phyloP scores from a whole-genome alignment of 768 basidiomycete species.

The Termitomyces sp. region DNA sequence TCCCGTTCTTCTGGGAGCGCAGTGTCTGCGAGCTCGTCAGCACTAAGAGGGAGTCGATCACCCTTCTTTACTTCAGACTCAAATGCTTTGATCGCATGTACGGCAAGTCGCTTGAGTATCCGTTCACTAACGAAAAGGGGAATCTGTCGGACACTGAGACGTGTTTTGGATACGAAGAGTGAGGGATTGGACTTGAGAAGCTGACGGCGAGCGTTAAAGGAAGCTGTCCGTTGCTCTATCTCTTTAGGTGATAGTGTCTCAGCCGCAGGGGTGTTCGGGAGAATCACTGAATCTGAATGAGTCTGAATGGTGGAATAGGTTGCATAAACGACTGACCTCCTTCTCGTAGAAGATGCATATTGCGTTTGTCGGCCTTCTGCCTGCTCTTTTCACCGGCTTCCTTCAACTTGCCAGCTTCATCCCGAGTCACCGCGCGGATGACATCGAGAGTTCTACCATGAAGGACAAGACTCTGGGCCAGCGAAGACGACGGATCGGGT shows the following conservation, averaged over 20 bases:
- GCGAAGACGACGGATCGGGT: constrained; percentile 83
- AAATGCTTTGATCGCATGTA: constrained; percentile 76
- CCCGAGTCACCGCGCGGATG: constrained; percentile 83
- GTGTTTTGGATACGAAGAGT: constrained; percentile 90
- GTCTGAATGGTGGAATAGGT: neutral
- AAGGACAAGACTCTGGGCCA: constrained; percentile 78
- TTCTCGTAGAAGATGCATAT: constrained; percentile 93
- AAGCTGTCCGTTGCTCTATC: constrained; percentile 76
- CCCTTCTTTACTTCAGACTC: constrained; percentile 69
- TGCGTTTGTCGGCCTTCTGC: constrained; percentile 91
- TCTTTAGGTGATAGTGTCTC: constrained; percentile 64
- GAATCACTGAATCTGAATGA: constrained; percentile 56
- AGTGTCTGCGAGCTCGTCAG: constrained; percentile 64
- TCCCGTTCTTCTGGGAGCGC: neutral
- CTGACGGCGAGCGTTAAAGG: constrained; percentile 79
- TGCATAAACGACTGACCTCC: constrained; percentile 57
- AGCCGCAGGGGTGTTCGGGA: constrained; percentile 83
- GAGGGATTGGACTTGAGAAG: constrained; percentile 90
- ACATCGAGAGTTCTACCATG: constrained; percentile 94
- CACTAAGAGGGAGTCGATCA: constrained; percentile 49
- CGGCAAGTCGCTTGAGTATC: constrained; percentile 80
- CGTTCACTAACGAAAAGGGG: constrained; percentile 89
- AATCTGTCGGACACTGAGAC: constrained; percentile 89
- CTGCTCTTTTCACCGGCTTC: constrained; percentile 82
- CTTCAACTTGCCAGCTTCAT: constrained; percentile 81